Evolutionary conservation across 192 early-diverging fungal genomes (phyloP), one percentile per base, ranked within the genome.

Genomic region (Haplosporangium gracile): DNA sequence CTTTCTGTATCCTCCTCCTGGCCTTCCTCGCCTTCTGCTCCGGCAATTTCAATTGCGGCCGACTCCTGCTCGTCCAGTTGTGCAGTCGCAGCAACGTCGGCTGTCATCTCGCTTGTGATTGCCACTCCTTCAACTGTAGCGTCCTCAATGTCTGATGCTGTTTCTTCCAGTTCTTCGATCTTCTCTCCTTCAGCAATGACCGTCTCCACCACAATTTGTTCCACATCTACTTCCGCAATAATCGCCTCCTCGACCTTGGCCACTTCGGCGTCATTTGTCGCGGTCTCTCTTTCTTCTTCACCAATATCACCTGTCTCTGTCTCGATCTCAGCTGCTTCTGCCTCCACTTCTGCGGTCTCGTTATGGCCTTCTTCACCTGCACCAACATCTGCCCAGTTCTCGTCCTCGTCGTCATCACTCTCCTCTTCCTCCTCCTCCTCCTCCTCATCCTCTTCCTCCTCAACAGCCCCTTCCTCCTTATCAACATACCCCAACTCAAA

Each of bases 401-500:
- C 29, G 6, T 65, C 60, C 4, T 65, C 9, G 24, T 34, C 29
- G 13, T 60, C 55, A 60, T 65, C 60, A 29, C 60, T 65, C 38
- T 71, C 70, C 22, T 42, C 70, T 20, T 26, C 11, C 38, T 71
- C 70, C 38, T 71, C 70, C 22, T 42, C 70, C 18, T 26, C 11
- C 38, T 71, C 70, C 22, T 42, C 70, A 7, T 36, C 34, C 1
- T 9, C 34, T 1, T 13, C 20, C 8, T 71, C 70, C 39, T 26
- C 11, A 24, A n/a, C 22, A 5, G 9, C 39, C 5, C 36, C 70
- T 70, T 34, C 38, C 70, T 71, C 70, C 10, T 38, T 71, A 24
- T 71, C 70, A 22, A 71, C 70, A 42, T 71, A 71, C 40, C 70
- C 70, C 20, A 71, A n/a, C 70, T 71, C 70, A 42, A 71, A 42